Evolutionary conservation across 2,329 filamentous ascomycete genomes (phyloP).

Genomic region (Botrytis paeoniae): DNA sequence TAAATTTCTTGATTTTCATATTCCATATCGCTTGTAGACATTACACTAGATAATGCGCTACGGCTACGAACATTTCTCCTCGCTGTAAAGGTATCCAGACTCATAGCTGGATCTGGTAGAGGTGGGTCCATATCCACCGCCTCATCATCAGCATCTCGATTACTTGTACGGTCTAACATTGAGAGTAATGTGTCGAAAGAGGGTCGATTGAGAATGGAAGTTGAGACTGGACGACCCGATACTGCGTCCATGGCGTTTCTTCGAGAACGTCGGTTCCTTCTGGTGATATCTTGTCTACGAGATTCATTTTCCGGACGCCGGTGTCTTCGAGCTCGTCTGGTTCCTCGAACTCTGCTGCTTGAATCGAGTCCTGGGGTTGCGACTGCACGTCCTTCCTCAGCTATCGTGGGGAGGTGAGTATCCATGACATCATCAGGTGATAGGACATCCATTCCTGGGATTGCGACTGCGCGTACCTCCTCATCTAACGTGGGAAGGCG

Average conservation of each 20-base stretch:
- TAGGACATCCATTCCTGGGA: not conserved
- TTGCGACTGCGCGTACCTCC: too few species aligned
- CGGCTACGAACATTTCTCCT: not conserved
- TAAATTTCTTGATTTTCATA: not conserved
- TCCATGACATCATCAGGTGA: too few species aligned
- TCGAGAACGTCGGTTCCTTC: not conserved
- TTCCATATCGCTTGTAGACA: not conserved
- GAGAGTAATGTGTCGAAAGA: too few species aligned
- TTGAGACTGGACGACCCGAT: not conserved
- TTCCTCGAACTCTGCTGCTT: too few species aligned
- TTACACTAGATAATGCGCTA: not conserved
- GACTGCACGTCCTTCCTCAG: too few species aligned
- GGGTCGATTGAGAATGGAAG: too few species aligned
- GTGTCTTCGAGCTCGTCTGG: not conserved
- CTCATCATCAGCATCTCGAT: not conserved
- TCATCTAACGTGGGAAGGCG: too few species aligned
- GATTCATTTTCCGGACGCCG: too few species aligned
- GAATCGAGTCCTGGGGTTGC: too few species aligned
- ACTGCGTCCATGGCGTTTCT: not conserved
- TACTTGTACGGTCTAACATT: not conserved
- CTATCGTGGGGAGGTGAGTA: too few species aligned
- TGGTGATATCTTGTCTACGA: not conserved
- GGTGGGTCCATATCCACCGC: not conserved
- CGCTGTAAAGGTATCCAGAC: not conserved
- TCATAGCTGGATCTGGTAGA: not conserved